Base-by-base conservation (phyloP, 176 grass and related monocot species). In the Triticum monococcum region DNA sequence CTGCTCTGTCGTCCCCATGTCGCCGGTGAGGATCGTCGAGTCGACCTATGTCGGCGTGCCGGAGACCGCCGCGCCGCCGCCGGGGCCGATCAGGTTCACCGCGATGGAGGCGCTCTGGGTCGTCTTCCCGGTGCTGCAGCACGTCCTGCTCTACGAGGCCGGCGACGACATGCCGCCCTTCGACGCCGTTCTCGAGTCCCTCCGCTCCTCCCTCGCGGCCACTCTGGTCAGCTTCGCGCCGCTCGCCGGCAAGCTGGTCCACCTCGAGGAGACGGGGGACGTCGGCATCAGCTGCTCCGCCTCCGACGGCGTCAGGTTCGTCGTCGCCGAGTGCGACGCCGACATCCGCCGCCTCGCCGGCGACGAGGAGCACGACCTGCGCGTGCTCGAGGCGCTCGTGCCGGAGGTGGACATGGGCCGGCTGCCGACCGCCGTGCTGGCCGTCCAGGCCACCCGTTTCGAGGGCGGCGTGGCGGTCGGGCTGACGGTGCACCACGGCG, bases 361-460 rank as follows among this genome's bases (percentile, higher is more conserved):
- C 17, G 74, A 86, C 71, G 85, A 84, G 72, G 85, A 61, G 67
- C 83, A 83, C 28, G 88, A 95, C 82, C 23, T 86, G 43, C 65
- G 14, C 4, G 35, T 75, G 22, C 66, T 92, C 8, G 72, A 61
- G 64, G 54, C 20, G 61, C 85, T 92, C 61, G 85, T 92, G 26
- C 93, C 90, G 2, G 80, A 86, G 75, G 16, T 84, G 48, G 84
- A 85, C 57, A 84, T 84, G 86, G 8, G 17, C 28, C 10, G 28
- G 61, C 50, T 95, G 40, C 93, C 90, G 9, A 40, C 80, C 16
- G 11, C 90, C 30, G 11, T 90, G 32, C 80, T 90, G 50, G 87
- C 90, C 14, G 73, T 90, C 86, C 90, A 92, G 74, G 84, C 66
- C 40, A 95, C 79, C 20, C 78, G 78, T 1, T 37, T 90, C 25